Evolutionary conservation across 2,329 filamentous ascomycete genomes (phyloP).

Genomic region (Trichoderma sp.): DNA sequence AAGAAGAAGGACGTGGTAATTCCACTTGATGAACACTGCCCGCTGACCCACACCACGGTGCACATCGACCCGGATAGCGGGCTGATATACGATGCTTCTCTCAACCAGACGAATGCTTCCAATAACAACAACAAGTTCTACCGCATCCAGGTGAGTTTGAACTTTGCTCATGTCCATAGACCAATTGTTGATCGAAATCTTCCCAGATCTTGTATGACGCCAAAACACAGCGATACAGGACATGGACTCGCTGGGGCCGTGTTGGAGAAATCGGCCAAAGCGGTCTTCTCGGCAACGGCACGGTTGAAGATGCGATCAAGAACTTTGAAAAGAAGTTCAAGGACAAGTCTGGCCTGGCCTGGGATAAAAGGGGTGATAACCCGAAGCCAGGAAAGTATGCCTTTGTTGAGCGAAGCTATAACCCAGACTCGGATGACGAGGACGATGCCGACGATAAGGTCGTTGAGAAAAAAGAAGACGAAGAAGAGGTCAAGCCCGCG

Average conservation of each 20-base stretch:
- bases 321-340: constrained; percentile 61
- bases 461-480: constrained; percentile 39
- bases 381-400: constrained; percentile 70
- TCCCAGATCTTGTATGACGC: constrained; percentile 35
- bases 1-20: constrained; percentile 46
- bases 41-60: constrained; percentile 46
- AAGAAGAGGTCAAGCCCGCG: constrained; percentile 34
- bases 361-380: constrained; percentile 50
- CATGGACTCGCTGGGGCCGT: constrained; percentile 79
- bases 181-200: background rate
- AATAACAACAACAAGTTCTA: constrained; percentile 85
- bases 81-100: constrained; percentile 71
- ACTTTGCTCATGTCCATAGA: background rate
- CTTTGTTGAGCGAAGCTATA: constrained; percentile 76
- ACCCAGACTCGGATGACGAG: constrained; percentile 58
- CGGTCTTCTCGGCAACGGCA: constrained; percentile 41
- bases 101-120: constrained; percentile 72
- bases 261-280: constrained; percentile 60
- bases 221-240: constrained; percentile 44
- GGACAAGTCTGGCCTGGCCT: constrained; percentile 56
- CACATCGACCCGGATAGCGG: constrained; percentile 60
- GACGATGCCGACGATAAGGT: constrained; percentile 28
- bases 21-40: constrained; percentile 48
- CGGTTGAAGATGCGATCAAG: constrained; percentile 42
- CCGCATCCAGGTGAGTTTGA: constrained; percentile 57